Percentiles rank a stretch among this genome's conserved stretches.
Conservation (phyloP, 345 rosid species). For the Theobroma cacao region DNA sequence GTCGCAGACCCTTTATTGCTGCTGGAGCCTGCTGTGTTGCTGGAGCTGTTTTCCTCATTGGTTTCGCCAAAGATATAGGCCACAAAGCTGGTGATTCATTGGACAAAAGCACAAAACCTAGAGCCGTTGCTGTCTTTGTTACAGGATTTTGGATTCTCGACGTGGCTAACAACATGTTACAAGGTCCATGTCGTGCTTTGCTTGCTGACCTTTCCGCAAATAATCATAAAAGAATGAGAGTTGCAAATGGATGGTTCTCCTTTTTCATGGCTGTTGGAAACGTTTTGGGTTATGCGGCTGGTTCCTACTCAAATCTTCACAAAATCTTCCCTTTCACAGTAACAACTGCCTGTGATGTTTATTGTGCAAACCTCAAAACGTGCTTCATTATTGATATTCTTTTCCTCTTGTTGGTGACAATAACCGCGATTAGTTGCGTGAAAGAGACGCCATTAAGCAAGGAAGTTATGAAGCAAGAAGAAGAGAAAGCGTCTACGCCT, state of each 20-base stretch:
- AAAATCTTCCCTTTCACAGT: slow-evolving; percentile 57
- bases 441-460: slow-evolving; percentile 32
- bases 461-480: slow-evolving; percentile 19
- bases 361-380: slow-evolving; percentile 84
- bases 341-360: slow-evolving; percentile 65
- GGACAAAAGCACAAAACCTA: slow-evolving; percentile 34
- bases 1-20: slow-evolving; percentile 83
- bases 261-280: slow-evolving; percentile 93
- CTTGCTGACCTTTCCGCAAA: slow-evolving; percentile 72
- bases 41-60: slow-evolving; percentile 66
- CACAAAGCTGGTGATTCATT: slow-evolving; percentile 49
- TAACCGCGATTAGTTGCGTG: slow-evolving; percentile 41
- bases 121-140: slow-evolving; percentile 67
- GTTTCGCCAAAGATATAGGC: slow-evolving; percentile 82
- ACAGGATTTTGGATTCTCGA: slow-evolving; percentile 89
- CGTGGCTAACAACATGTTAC: slow-evolving; percentile 83
- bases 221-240: slow-evolving; percentile 47
- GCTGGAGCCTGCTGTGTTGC: slow-evolving; percentile 55
- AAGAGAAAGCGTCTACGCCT: neutral
- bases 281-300: slow-evolving; percentile 74
- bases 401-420: slow-evolving; percentile 40
- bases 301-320: slow-evolving; percentile 49
- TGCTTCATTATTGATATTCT: slow-evolving; percentile 67
- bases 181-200: slow-evolving; percentile 82
- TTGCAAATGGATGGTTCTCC: slow-evolving; percentile 62